Conservation (phyloP, 2,329 filamentous ascomycete genomes). For the Colletotrichum agaves region DNA sequence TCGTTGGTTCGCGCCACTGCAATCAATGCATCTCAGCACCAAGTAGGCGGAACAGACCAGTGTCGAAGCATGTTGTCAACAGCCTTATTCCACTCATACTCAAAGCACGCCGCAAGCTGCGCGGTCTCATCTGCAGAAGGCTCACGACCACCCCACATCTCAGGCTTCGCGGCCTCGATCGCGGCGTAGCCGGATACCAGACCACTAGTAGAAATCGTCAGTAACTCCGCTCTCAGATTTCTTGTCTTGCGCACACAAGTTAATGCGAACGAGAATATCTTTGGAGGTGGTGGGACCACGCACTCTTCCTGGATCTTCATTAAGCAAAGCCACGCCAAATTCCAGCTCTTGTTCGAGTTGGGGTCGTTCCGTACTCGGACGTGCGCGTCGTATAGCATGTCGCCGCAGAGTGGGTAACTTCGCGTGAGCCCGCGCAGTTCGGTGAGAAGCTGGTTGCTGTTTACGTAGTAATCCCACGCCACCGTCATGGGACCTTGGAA, state of each 20-base stretch:
- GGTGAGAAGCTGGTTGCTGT: conserved; percentile 73
- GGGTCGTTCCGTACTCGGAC: conserved; percentile 71
- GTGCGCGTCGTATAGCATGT: conserved; percentile 73
- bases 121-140: conserved; percentile 67
- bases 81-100: conserved; percentile 74
- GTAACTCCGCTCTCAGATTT: background rate
- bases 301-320: conserved; percentile 74
- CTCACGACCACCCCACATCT: conserved; percentile 75
- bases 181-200: conserved; percentile 71
- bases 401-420: conserved; percentile 74
- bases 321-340: conserved; percentile 78
- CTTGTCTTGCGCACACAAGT: too few species aligned
- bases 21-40: conserved; percentile 41
- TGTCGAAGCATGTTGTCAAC: conserved; percentile 74
- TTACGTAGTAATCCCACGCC: conserved; percentile 79
- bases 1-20: conserved; percentile 52
- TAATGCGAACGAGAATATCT: background rate
- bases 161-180: conserved; percentile 68
- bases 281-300: conserved; percentile 43
- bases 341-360: conserved; percentile 77
- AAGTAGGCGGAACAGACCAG: conserved; percentile 71
- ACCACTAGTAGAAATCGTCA: conserved; percentile 52
- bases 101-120: conserved; percentile 71
- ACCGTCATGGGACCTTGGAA: conserved; percentile 73
- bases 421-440: conserved; percentile 76